Base-by-base conservation (phyloP, 495 filamentous ascomycete genomes). In the Daldinia caldariorum region DNA sequence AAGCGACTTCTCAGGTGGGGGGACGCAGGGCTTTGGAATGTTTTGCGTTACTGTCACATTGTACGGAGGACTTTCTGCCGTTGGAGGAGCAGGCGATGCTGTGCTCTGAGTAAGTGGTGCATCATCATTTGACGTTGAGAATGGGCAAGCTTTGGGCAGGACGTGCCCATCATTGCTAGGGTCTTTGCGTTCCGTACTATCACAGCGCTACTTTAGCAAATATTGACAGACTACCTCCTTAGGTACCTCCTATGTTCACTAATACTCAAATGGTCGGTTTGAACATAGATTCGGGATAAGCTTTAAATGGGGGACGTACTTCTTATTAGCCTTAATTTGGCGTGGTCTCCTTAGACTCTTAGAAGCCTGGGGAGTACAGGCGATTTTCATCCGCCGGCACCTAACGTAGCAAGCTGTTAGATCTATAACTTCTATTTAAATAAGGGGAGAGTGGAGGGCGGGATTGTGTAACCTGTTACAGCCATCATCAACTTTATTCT, bases 261-360 rank as follows among this genome's bases (percentile, higher is more conserved):
- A 13, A 32, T 12, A 31, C 16, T 2, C 51, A 26, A 5, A 34
- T 60, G 13, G 3, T 18, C 20, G n/a, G 6, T 10, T 16, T 16
- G 8, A 3, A 63, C 16, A 34, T 50, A 63, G 45, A 12, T 13
- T 58, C 38, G 38, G 29, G 54, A 20, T 34, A 39, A 1, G 18
- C 47, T 54, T 2, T 45, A 20, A 14, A 54, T n/a, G n/a, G 35
- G 32, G 38, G 29, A 16, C 65, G 37, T 69, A 72, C 70, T 53
- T 65, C 70, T 53, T 65, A 39, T 43, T 13, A 55, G 47, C 35
- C 60, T 79, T 77, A 7, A 79, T 58, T 38, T 75, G 75, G 58
- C 77, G 66, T 13, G 77, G 75, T 50, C 67, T 76, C 50, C 77
- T 63, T n/a, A 79, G 47, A 18, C 67, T 77, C 58, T 63, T 69